Evolutionary conservation across 495 filamentous ascomycete genomes (phyloP), one percentile per base, ranked within the genome.

Genomic region (Daldinia childiae): DNA sequence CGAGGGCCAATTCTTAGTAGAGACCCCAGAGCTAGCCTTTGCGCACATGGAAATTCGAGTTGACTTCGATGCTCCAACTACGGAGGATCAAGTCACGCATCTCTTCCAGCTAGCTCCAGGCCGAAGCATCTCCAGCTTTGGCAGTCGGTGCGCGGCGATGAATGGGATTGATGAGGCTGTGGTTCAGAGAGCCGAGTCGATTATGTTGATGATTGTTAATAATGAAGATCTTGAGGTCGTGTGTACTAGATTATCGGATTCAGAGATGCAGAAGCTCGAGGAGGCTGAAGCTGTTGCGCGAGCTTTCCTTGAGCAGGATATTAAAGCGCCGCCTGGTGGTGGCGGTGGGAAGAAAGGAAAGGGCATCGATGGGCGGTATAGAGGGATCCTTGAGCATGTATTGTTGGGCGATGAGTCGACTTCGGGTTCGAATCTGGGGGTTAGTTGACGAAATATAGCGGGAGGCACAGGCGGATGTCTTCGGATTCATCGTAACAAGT

Each of bases 1-100:
- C 58, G 91, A 95, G 62, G 85, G 87, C 68, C 85, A 87, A 0
- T 90, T 93, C 71, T 80, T 98, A 15, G 76, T 77, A 7, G 69
- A 81, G 19, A 80, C 85, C n/a, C 85, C 89, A 0, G 79, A 82
- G 24, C 78, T 98, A 38, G 82, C 83, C 2, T 91, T 95, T 74
- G 92, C 87, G 0, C 91, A 97, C 69, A 97, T 98, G 96, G 90
- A 97, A 70, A 87, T 98, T n/a, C 86, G 83, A 43, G 78, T 95
- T 11, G 88, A 93, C 70, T 79, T 84, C 15, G 79, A 88, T 9
- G 86, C 89, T 6, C 82, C 87, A 39, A 79, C 83, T 3, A 71
- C 80, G 3, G 87, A 90, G 39, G 88, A 95, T 30, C 93, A 97
- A 75, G 87, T 99, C 57, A 94, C 92, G 0, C 98, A 96, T 79